A percentile compares a stretch with the other conserved stretches of the same genome.
phyloP scores from a whole-genome alignment of 257 asterid genomes.

The Solanum appendiculatum region DNA sequence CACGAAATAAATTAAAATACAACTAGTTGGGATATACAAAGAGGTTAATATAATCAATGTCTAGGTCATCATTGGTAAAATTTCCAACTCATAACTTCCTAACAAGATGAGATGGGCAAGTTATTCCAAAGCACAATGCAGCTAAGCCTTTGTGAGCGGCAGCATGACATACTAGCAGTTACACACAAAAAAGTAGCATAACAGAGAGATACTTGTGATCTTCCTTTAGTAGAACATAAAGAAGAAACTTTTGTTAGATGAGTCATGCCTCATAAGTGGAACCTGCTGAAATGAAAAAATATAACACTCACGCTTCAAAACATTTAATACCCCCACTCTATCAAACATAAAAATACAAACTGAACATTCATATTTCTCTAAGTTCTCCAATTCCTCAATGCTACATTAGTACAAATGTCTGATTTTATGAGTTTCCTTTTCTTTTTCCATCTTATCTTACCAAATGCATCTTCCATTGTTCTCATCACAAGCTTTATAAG shows the following conservation, averaged over 20 bases:
- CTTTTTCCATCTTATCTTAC: neutral
- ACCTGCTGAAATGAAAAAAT: too few species aligned
- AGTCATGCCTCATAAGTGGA: too few species aligned
- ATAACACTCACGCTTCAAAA: neutral
- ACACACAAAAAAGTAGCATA: neutral
- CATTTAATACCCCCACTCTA: neutral
- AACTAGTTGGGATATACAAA: neutral
- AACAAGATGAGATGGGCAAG: neutral
- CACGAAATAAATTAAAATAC: neutral
- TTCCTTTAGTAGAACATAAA: neutral
- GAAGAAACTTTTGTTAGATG: too few species aligned
- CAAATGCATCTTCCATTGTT: neutral
- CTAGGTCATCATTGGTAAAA: neutral
- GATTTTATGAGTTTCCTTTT: neutral
- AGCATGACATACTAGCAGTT: neutral
- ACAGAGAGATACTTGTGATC: neutral
- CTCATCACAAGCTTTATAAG: neutral
- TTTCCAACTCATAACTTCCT: neutral
- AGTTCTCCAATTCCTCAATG: neutral
- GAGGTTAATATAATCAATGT: neutral
- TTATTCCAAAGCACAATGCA: neutral
- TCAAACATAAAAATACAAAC: neutral
- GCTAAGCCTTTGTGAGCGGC: neutral
- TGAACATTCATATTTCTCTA: neutral
- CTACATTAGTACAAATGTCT: neutral